These are phyloP conservation scores for Cantharellus cinnabarinus DNA, from an alignment of 768 basidiomycete species.

Conservation along the genomic window DNA sequence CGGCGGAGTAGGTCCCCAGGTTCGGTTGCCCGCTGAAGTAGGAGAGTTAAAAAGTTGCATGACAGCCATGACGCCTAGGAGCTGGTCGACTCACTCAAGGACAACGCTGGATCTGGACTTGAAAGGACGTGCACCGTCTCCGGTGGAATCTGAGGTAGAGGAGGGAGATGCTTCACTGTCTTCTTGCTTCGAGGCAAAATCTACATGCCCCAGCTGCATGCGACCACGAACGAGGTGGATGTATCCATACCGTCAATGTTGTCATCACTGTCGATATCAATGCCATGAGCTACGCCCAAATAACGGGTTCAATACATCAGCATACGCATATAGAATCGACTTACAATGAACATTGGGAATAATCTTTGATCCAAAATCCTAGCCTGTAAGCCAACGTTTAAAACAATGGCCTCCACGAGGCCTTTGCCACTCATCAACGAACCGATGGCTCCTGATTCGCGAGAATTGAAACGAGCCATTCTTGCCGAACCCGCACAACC, in stretches of 20 bases:
- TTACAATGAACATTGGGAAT: conserved; percentile 78
- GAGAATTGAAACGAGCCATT: conserved; percentile 47
- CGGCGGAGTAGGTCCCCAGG: conserved; percentile 40
- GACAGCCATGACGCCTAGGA: conserved; percentile 25
- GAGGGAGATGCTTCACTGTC: no score
- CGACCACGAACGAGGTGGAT: conserved; percentile 22
- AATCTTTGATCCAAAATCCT: conserved; percentile 51
- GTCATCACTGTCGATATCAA: conserved; percentile 45
- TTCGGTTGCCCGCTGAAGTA: conserved; percentile 37
- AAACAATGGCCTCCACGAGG: conserved; percentile 76
- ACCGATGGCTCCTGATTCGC: conserved; percentile 71
- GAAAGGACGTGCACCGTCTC: neutral
- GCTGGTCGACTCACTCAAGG: conserved; percentile 22
- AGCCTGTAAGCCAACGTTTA: conserved; percentile 79
- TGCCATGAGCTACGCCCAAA: conserved; percentile 45
- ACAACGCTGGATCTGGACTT: conserved; percentile 19
- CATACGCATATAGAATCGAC: neutral
- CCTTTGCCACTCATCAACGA: conserved; percentile 89
- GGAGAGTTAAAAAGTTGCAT: conserved; percentile 20
- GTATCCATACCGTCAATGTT: conserved; percentile 43
- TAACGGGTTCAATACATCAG: neutral
- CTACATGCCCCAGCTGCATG: no score
- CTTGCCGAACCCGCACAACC: conserved; percentile 58
- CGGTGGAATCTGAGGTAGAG: neutral
- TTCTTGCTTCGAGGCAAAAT: no score